These are phyloP conservation scores for Grosmannia penicillata DNA, from an alignment of 2,329 filamentous ascomycete species.

Conservation along the genomic window DNA sequence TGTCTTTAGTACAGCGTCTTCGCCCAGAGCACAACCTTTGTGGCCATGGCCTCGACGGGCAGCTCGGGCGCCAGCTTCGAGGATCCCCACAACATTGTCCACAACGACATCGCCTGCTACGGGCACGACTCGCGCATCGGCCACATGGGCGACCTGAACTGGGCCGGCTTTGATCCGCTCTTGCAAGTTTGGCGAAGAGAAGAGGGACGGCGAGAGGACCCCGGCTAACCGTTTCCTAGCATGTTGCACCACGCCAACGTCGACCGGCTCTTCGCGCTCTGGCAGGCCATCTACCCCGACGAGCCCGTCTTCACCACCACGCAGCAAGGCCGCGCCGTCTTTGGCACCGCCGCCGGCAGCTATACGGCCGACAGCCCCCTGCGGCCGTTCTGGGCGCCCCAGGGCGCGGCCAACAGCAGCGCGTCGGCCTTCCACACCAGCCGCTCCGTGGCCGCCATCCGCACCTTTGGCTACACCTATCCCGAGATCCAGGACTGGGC, in stretches of 20 bases:
- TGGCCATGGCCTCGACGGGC: slow-evolving; percentile 25
- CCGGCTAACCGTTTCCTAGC: slow-evolving; percentile 13
- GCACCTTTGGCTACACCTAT: slow-evolving; percentile 26
- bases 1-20: slow-evolving; percentile 28
- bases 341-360: slow-evolving; percentile 23
- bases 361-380: slow-evolving; percentile 31
- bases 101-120: slow-evolving; percentile 23
- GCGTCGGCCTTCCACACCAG: slow-evolving; percentile 25
- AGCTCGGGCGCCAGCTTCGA: slow-evolving; percentile 26
- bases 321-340: slow-evolving; percentile 18
- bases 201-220: not conserved
- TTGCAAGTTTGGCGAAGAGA: slow-evolving; percentile 21
- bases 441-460: slow-evolving; percentile 15
- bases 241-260: slow-evolving; percentile 42
- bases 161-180: slow-evolving; percentile 29
- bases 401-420: slow-evolving; percentile 13
- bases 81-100: slow-evolving; percentile 26
- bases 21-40: slow-evolving; percentile 20
- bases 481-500: slow-evolving; percentile 28
- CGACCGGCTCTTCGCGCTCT: slow-evolving; percentile 42
- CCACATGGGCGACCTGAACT: slow-evolving; percentile 21
- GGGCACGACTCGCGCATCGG: slow-evolving; percentile 14
- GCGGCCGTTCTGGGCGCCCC: slow-evolving; percentile 30
- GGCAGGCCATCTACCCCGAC: slow-evolving; percentile 24
- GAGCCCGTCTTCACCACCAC: slow-evolving; percentile 18